These are phyloP conservation scores for Leishmania amazonensis DNA, from an alignment of 208 protist species.

Conservation along the genomic window DNA sequence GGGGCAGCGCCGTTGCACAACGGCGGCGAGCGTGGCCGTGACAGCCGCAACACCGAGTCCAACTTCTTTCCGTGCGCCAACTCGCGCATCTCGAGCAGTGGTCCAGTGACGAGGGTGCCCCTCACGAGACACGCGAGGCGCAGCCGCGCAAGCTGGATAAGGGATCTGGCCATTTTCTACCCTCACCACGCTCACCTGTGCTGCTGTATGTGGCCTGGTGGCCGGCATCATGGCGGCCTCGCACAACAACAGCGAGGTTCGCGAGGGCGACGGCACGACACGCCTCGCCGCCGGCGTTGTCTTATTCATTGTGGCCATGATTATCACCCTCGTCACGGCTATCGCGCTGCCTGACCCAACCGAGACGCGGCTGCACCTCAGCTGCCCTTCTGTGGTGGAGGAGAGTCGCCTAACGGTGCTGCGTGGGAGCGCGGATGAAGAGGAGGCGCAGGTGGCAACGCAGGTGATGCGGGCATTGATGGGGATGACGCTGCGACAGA, in stretches of 20 bases:
- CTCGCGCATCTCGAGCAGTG: neutral
- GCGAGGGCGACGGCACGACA: neutral
- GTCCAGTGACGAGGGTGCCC: neutral
- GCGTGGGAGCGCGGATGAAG: no score
- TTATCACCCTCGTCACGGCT: neutral
- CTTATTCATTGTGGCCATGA: slow-evolving; percentile 9
- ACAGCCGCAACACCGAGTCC: neutral
- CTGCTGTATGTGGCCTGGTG: slow-evolving; percentile 13
- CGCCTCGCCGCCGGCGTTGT: neutral
- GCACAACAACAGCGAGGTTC: neutral
- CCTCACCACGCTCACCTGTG: slow-evolving; percentile 21
- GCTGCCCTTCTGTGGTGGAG: neutral
- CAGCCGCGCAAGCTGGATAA: slow-evolving; percentile 1
- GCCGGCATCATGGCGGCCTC: slow-evolving; percentile 1
- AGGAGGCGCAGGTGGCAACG: neutral
- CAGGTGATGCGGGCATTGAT: neutral
- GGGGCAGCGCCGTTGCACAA: neutral
- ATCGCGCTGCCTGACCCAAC: slow-evolving; percentile 4
- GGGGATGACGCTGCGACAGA: neutral
- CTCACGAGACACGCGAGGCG: slow-evolving; percentile 8
- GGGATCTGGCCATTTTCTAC: slow-evolving; percentile 3
- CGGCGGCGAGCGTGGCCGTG: neutral
- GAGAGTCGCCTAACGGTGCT: slow-evolving; percentile 5
- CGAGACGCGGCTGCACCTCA: slow-evolving; percentile 8
- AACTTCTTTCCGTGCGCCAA: slow-evolving; percentile 14